phyloP scores from a whole-genome alignment of 495 filamentous ascomycete genomes.

The Cercophora sp. region DNA sequence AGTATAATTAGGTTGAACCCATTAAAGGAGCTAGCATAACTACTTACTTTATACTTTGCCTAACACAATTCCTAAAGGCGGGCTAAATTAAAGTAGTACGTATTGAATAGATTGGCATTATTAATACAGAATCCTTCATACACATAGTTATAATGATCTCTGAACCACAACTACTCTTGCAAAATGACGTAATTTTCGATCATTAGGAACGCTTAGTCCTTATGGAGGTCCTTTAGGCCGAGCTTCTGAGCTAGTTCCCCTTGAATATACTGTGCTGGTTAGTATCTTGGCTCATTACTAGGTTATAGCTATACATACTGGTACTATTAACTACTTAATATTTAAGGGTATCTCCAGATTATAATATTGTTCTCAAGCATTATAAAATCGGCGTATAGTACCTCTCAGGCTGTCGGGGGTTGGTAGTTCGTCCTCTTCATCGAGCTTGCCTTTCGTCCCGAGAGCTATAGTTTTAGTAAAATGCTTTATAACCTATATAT shows the following conservation, averaged over 20 bases:
- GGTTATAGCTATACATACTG: slow-evolving; percentile 2
- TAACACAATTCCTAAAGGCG: slow-evolving; percentile 9
- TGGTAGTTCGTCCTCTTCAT: background rate
- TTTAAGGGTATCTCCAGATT: slow-evolving; percentile 1
- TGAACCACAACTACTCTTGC: slow-evolving; percentile 11
- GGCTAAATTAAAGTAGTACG: slow-evolving; percentile 7
- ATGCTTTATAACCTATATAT: slow-evolving; percentile 6
- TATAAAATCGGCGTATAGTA: background rate
- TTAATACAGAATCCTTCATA: slow-evolving; percentile 7
- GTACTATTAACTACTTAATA: slow-evolving; percentile 9
- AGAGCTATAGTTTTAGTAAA: background rate
- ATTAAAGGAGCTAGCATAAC: background rate
- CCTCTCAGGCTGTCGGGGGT: background rate
- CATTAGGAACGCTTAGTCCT: slow-evolving; percentile 6
- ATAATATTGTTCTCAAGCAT: background rate
- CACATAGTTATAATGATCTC: slow-evolving; percentile 11
- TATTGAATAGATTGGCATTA: slow-evolving; percentile 12
- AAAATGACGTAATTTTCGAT: slow-evolving; percentile 11
- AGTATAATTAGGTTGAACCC: background rate
- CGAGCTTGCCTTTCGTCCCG: background rate
- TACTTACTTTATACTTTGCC: slow-evolving; percentile 2
- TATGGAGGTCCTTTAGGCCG: slow-evolving; percentile 1
- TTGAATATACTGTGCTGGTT: slow-evolving; percentile 10
- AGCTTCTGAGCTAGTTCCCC: slow-evolving; percentile 3
- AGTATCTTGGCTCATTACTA: slow-evolving; percentile 1